These are phyloP conservation scores for Myotisia sp. DNA, from an alignment of 2,329 filamentous ascomycete genomes.

Conservation along the genomic window DNA sequence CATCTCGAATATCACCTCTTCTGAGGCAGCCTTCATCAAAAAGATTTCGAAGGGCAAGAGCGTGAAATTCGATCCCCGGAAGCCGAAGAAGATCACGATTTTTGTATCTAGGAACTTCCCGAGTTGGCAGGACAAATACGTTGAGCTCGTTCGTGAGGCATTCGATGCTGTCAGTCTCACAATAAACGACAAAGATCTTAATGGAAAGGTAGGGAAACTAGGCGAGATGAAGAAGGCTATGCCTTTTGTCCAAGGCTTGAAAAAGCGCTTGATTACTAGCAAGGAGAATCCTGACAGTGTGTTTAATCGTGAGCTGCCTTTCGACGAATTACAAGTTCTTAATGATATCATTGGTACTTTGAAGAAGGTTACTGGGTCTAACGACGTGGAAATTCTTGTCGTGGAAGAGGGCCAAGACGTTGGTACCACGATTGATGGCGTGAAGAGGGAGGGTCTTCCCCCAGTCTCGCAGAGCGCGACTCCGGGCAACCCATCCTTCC, in stretches of 20 bases:
- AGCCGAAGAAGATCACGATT: slow-evolving; percentile 81
- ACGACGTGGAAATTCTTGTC: slow-evolving; percentile 55
- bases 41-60: slow-evolving; percentile 88
- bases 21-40: slow-evolving; percentile 62
- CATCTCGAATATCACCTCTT: slow-evolving; percentile 66
- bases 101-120: slow-evolving; percentile 71
- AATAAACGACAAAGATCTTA: slow-evolving; percentile 68
- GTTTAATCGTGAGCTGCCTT: slow-evolving; percentile 70
- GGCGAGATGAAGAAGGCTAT: slow-evolving; percentile 86
- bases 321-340: slow-evolving; percentile 68
- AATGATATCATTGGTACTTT: slow-evolving; percentile 64
- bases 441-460: slow-evolving; percentile 41
- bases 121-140: slow-evolving; percentile 80
- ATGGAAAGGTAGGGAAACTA: slow-evolving; percentile 63
- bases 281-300: slow-evolving; percentile 55
- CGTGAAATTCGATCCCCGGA: slow-evolving; percentile 70
- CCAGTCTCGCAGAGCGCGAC: slow-evolving; percentile 57
- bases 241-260: slow-evolving; percentile 83
- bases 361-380: slow-evolving; percentile 59
- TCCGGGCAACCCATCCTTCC: slow-evolving; percentile 67
- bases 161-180: slow-evolving; percentile 50
- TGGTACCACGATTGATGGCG: slow-evolving; percentile 29
- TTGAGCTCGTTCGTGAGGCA: slow-evolving; percentile 59
- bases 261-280: slow-evolving; percentile 58
- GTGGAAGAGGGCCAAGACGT: slow-evolving; percentile 47